Evolutionary conservation across 257 asterid species (phyloP), one percentile per base, ranked within the genome.

Genomic region (Echium plantagineum): DNA sequence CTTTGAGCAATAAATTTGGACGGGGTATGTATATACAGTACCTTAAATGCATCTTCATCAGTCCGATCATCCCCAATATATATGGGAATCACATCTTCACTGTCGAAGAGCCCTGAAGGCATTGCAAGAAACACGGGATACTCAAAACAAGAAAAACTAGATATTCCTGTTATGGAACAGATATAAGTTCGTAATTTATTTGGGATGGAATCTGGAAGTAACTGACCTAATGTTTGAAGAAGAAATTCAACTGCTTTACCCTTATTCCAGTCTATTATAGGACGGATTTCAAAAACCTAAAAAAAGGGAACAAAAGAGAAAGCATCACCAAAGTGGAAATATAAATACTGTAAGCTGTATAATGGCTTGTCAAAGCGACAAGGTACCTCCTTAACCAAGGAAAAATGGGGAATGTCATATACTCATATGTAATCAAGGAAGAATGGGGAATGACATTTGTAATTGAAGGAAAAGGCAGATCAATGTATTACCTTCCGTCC

Each of bases 31-130:
- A 9, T 28, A 2, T 19, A 12, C 21, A 49, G 61, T 74, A 83
- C 94, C 94, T 81, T 79, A 72, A 85, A 85, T 32, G 91, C 91
- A 64, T 85, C 94, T 71, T 85, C 94, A 46, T 85, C 94, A 17
- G 94, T 85, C 18, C 78, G 71, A 63, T 85, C 94, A 60, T 85
- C 94, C 59, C 94, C 94, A 30, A 85, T 77, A 48, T 73, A 85
- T 58, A 85, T 83, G 0, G 94, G 85, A 69, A 85, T 85, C 63
- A 83, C 85, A 51, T 77, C 79, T 15, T 59, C 60, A 58, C 52
- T 46, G 57, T 58, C 63, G 31, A 72, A 66, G 64, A 79, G 78
- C 57, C 91, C 94, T 85, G 77, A 67, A 69, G 18, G 26, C 49
- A 42, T 42, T 42, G 10, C n/a, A n/a, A 55, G 51, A 21, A 16